phyloP scores from a whole-genome alignment of 2,329 filamentous ascomycete species.

The Lachnellula subtilissima region DNA sequence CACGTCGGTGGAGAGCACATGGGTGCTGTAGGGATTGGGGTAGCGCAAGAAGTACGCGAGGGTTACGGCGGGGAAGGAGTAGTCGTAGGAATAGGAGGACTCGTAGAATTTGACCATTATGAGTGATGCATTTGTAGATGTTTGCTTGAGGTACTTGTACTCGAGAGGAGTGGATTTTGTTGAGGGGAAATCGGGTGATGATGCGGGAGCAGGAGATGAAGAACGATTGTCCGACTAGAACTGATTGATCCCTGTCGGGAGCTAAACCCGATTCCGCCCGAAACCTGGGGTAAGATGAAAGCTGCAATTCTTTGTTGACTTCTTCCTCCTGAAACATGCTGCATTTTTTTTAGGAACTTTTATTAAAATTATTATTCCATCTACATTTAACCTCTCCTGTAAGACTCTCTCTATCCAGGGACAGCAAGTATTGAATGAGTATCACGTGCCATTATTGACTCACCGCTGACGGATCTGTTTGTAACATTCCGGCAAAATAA shows the following conservation, averaged over 20 bases:
- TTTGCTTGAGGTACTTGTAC: conserved; percentile 6
- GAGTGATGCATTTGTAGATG: conserved; percentile 16
- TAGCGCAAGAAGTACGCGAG: conserved; percentile 88
- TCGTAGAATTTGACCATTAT: conserved; percentile 36
- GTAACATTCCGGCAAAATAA: background rate
- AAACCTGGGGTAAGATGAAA: conserved; percentile 19
- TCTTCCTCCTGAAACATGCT: too few species aligned
- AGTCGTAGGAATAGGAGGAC: conserved; percentile 68
- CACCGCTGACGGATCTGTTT: background rate
- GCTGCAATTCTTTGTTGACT: too few species aligned
- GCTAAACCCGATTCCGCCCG: conserved; percentile 1
- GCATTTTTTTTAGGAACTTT: too few species aligned
- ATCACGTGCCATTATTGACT: background rate
- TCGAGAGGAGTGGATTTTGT: background rate
- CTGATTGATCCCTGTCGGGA: background rate
- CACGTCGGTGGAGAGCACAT: conserved; percentile 80
- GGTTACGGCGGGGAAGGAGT: conserved; percentile 79
- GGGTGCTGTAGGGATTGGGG: conserved; percentile 77
- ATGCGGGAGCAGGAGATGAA: background rate
- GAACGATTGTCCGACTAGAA: conserved; percentile 9
- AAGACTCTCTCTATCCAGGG: background rate
- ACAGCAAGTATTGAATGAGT: background rate
- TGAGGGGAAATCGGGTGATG: conserved; percentile 11
- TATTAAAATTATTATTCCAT: too few species aligned
- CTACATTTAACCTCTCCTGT: too few species aligned